Evolutionary conservation across 1,139 yeast genomes (phyloP).

Genomic region (Lodderomyces theae): DNA sequence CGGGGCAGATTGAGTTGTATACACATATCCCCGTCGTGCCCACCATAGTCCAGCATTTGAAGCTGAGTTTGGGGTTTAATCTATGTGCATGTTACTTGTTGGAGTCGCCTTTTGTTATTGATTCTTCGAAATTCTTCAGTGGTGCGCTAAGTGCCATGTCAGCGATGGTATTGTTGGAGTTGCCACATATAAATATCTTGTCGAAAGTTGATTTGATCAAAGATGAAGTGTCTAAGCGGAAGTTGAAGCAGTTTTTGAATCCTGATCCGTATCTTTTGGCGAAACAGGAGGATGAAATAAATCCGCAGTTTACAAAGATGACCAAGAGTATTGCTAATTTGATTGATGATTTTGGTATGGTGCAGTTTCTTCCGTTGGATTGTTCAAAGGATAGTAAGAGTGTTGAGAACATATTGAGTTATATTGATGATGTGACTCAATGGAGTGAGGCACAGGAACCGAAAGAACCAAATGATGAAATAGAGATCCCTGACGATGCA

Average conservation of each 20-base stretch:
- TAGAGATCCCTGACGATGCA: constrained; percentile 51
- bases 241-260: constrained; percentile 77
- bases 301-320: constrained; percentile 73
- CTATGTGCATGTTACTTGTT: constrained; percentile 88
- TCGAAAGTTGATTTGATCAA: constrained; percentile 85
- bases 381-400: constrained; percentile 75
- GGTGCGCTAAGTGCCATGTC: constrained; percentile 98
- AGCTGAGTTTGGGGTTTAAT: constrained; percentile 73
- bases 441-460: constrained; percentile 98
- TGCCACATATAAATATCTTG: constrained; percentile 89
- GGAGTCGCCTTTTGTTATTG: constrained; percentile 93
- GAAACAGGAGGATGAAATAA: constrained; percentile 40
- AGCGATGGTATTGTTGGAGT: constrained; percentile 91
- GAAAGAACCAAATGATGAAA: constrained; percentile 84
- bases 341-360: constrained; percentile 98
- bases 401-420: constrained; percentile 79
- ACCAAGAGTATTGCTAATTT: constrained; percentile 82
- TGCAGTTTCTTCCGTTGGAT: constrained; percentile 88
- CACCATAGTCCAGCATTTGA: constrained; percentile 78
- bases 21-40: constrained; percentile 95
- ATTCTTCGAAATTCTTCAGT: constrained; percentile 85
- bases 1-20: constrained; percentile 95
- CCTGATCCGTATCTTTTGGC: constrained; percentile 81
- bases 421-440: constrained; percentile 94
- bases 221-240: constrained; percentile 68